These are phyloP conservation scores for Ilyonectria sp. DNA, from an alignment of 2,329 filamentous ascomycete species.

Conservation along the genomic window DNA sequence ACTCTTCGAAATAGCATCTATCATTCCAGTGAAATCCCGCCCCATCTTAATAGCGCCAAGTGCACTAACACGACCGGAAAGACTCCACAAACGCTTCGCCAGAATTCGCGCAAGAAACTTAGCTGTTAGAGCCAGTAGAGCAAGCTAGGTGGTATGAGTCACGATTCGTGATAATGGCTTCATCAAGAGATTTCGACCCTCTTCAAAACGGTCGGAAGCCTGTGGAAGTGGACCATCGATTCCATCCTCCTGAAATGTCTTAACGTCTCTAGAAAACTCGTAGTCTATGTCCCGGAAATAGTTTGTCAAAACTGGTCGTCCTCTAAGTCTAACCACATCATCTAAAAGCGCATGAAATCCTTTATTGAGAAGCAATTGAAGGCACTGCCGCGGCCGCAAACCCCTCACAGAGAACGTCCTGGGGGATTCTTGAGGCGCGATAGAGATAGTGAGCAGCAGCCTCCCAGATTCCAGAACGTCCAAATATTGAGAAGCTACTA, in stretches of 20 bases:
- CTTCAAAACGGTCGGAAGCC: constrained; percentile 6
- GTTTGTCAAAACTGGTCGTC: background rate
- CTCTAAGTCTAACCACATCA: constrained; percentile 1
- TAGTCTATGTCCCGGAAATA: background rate
- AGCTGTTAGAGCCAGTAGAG: background rate
- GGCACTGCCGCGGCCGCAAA: too few species aligned
- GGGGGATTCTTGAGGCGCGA: too few species aligned
- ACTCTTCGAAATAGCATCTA: background rate
- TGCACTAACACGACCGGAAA: background rate
- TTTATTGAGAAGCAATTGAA: background rate
- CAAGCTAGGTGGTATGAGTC: background rate
- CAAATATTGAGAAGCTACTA: too few species aligned
- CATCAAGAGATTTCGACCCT: constrained; percentile 11
- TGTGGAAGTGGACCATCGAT: background rate
- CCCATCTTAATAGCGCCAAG: constrained; percentile 13
- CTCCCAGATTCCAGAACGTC: too few species aligned
- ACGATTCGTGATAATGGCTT: constrained; percentile 7
- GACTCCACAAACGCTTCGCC: constrained; percentile 11
- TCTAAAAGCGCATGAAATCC: constrained; percentile 7
- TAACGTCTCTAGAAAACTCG: background rate
- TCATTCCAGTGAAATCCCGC: constrained; percentile 10
- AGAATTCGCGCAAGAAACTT: background rate
- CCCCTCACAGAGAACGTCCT: too few species aligned
- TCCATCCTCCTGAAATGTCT: background rate
- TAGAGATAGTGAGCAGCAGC: too few species aligned